Base-by-base conservation (phyloP, 345 rosid species). In the Excoecaria cochinchinensis region DNA sequence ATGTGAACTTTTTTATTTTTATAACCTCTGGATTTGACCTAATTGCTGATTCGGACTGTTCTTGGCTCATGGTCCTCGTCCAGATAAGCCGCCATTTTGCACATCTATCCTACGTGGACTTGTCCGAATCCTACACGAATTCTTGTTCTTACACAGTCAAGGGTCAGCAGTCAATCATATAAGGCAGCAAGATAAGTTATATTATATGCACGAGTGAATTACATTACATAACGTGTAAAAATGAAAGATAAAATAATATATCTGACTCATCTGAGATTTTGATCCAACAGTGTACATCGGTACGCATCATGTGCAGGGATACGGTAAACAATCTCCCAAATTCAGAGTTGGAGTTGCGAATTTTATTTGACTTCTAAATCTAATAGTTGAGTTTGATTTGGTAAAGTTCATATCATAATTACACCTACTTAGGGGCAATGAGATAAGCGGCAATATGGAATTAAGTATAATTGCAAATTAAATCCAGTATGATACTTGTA, bases 281-380 rank as follows among this genome's bases (percentile, higher is more conserved):
- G 31, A 31, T 31, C 31, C 31, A 31, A 31, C 31, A 31, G 31
- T 31, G 31, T 31, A 31, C 31, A 31, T 31, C 31, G 31, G 31
- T 31, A 31, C 31, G 31, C 31, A 31, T 2, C 31, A 31, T 31
- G 31, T 31, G 31, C 31, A 31, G 1, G 1, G 31, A 31, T 31
- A 31, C 2, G 2, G 31, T 2, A 2, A 31, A 31, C 31, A 1
- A 31, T 31, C 1, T 2, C 31, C 31, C 31, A 31, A 31, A 31
- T 0, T 31, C 5, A 6, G 4, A 21, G 11, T 58, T 21, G 62
- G 21, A 24, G 62, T 58, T 21, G 24, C 31, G 14, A 58, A 58
- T 58, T 58, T 58, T 58, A 58, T 21, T 58, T 58, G 62, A 58
- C 62, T 58, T 58, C 36, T 57, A 21, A 57, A 57, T 57, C 31